These are phyloP conservation scores for Euphorbia schlechtendalii DNA, from an alignment of 441 rosid genomes.

Conservation along the genomic window DNA sequence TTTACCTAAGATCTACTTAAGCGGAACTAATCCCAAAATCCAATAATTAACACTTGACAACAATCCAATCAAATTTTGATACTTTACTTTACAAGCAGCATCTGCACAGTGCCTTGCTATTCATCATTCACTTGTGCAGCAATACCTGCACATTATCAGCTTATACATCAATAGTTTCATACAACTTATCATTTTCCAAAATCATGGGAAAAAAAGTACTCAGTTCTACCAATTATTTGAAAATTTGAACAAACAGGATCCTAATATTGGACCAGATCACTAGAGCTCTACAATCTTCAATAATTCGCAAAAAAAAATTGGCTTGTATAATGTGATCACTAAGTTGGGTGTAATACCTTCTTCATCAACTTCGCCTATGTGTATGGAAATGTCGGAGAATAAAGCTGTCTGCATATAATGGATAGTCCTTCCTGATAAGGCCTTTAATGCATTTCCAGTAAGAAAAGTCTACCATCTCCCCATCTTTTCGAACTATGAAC, in stretches of 20 bases:
- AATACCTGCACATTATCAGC: neutral
- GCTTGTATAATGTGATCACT: too few species aligned
- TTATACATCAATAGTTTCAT: neutral
- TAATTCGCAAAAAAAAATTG: too few species aligned
- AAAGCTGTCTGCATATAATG: conserved; percentile 81
- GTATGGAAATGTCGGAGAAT: conserved; percentile 77
- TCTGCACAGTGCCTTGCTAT: neutral
- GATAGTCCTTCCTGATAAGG: conserved; percentile 79
- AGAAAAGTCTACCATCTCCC: conserved; percentile 70
- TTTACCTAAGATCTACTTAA: too few species aligned
- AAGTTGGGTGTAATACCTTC: conserved; percentile 28
- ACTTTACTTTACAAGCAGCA: neutral
- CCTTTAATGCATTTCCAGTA: conserved; percentile 99
- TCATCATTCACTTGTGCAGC: neutral
- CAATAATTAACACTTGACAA: too few species aligned
- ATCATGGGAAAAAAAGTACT: neutral
- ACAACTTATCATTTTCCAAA: neutral
- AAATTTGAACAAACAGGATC: too few species aligned
- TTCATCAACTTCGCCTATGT: conserved; percentile 37
- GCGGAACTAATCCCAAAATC: too few species aligned
- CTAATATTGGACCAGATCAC: too few species aligned
- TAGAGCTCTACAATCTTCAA: neutral
- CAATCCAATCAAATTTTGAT: neutral
- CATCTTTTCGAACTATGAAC: conserved; percentile 81
- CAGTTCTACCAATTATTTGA: too few species aligned